Conservation (phyloP, 139 green algal genomes). For the Pleodorina starrii region DNA sequence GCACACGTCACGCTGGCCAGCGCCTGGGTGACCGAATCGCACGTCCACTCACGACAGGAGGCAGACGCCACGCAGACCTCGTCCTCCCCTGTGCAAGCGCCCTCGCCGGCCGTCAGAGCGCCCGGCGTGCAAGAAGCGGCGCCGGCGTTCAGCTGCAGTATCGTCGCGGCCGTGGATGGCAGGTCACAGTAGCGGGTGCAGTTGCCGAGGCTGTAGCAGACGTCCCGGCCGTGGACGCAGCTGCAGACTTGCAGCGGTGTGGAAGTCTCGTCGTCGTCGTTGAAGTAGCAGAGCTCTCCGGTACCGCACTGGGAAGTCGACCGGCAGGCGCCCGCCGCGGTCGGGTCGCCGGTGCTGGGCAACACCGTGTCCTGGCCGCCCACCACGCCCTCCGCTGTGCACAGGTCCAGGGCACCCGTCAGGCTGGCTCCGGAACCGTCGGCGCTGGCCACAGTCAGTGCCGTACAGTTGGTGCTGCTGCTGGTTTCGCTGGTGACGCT, state of each 20-base stretch:
- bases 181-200: slow-evolving; percentile 17
- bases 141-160: slow-evolving; percentile 1
- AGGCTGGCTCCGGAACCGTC: background rate
- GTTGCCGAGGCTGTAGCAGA: background rate
- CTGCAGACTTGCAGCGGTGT: background rate
- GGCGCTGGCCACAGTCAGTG: background rate
- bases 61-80: background rate
- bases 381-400: background rate
- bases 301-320: background rate
- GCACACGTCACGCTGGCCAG: background rate
- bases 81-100: background rate
- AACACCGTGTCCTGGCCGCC: background rate
- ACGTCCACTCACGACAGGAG: background rate
- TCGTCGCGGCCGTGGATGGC: background rate
- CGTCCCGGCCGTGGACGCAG: background rate
- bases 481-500: background rate
- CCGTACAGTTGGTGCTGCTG: background rate
- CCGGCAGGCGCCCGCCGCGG: background rate
- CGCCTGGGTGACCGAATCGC: background rate
- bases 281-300: background rate
- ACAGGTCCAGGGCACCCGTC: slow-evolving; percentile 6
- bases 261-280: background rate
- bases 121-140: background rate
- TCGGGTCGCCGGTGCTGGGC: background rate
- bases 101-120: too few species aligned